These are phyloP conservation scores for Gossypium gossypioides DNA, from an alignment of 441 rosid species.

Conservation along the genomic window DNA sequence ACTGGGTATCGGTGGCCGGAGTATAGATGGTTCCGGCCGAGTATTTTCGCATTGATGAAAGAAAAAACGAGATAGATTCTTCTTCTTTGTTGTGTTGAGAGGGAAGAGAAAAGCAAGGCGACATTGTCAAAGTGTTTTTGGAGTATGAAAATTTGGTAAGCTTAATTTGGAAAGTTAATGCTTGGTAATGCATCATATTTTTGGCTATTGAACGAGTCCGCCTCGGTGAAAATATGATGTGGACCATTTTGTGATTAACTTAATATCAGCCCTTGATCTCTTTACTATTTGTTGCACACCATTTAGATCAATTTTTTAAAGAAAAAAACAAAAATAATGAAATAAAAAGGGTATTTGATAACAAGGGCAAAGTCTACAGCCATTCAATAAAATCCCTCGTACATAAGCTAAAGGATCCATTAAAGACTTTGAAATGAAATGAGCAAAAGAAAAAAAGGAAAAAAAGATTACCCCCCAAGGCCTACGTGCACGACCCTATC, in stretches of 20 bases:
- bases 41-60: constrained; percentile 26
- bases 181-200: constrained; percentile 15
- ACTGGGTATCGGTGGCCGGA: constrained; percentile 35
- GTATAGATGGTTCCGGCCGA: constrained; percentile 32
- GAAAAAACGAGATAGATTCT: background rate
- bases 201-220: constrained; percentile 45
- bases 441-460: background rate
- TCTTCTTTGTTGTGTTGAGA: background rate
- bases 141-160: background rate
- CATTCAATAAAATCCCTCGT: background rate
- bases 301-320: background rate
- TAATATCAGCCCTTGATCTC: background rate
- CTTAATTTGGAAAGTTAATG: constrained; percentile 32
- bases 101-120: constrained; percentile 18
- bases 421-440: background rate
- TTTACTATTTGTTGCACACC: constrained; percentile 9
- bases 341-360: constrained; percentile 8
- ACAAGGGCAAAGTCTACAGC: constrained; percentile 9
- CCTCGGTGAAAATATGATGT: constrained; percentile 21
- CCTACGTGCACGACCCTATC: background rate
- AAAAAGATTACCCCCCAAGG: background rate
- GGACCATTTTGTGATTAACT: constrained; percentile 19
- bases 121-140: background rate
- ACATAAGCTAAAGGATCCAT: background rate
- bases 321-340: background rate